Conservation (phyloP, 192 early-diverging fungal species). For the Linnemannia elongata region DNA sequence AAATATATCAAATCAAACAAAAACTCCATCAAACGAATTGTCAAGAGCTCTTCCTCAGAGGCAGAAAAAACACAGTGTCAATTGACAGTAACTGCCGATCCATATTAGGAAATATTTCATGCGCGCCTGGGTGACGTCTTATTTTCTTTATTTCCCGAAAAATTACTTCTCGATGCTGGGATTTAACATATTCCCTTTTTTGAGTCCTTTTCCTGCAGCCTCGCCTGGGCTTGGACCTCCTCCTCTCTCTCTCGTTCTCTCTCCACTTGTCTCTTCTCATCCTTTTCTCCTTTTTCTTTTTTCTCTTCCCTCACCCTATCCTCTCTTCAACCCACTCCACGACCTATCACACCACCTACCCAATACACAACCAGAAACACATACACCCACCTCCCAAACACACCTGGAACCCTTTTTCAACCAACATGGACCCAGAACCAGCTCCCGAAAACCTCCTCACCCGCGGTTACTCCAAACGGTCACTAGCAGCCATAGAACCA, state of each 20-base stretch:
- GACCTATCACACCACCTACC: too few species aligned
- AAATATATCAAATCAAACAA: too few species aligned
- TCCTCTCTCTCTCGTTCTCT: not conserved
- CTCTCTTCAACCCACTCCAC: not conserved
- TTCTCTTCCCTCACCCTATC: not conserved
- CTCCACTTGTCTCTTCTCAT: not conserved
- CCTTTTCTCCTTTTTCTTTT: not conserved
- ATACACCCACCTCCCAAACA: not conserved
- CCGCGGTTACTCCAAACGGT: constrained; percentile 29
- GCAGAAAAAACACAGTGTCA: too few species aligned
- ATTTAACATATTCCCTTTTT: not conserved
- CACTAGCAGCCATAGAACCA: constrained; percentile 37
- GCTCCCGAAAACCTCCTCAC: constrained; percentile 29
- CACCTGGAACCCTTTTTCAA: not conserved
- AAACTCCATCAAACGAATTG: too few species aligned
- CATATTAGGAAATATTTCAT: too few species aligned
- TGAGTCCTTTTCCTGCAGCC: not conserved
- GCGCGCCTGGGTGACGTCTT: not conserved
- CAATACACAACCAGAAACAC: not conserved
- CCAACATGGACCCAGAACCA: constrained; percentile 7
- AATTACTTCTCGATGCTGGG: not conserved
- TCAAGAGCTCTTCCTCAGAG: too few species aligned
- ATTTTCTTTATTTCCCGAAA: not conserved
- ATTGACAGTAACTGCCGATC: too few species aligned
- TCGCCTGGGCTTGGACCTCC: not conserved